Conservation (phyloP, 1,284 basidiomycete genomes). For the Rhodotorula sp. region DNA sequence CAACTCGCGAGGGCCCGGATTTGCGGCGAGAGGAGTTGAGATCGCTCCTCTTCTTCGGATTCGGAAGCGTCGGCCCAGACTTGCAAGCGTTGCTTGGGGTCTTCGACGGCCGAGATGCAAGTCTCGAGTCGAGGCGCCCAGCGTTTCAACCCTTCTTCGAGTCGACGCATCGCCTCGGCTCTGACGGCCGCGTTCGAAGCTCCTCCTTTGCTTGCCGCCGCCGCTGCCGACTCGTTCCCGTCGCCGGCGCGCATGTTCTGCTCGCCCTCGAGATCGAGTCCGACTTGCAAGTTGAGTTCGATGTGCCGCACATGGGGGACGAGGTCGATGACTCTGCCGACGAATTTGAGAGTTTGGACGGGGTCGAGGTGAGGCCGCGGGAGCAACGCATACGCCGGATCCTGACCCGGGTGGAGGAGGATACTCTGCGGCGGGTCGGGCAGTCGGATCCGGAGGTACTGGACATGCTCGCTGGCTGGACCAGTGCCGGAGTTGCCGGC, state of each 20-base stretch:
- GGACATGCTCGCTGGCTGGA: neutral
- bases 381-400: slow-evolving; percentile 7
- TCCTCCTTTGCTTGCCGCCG: too few species aligned
- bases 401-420: neutral
- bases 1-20: slow-evolving; percentile 7
- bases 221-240: too few species aligned
- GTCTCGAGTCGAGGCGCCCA: slow-evolving; percentile 8
- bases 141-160: neutral
- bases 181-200: too few species aligned
- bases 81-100: slow-evolving; percentile 13
- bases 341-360: neutral
- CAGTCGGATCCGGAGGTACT: slow-evolving; percentile 7
- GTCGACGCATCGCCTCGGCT: too few species aligned
- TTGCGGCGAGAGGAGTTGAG: neutral
- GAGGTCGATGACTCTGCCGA: neutral
- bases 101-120: slow-evolving; percentile 9
- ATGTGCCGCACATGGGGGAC: neutral
- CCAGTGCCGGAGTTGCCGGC: neutral
- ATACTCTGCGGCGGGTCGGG: neutral
- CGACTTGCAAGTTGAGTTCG: slow-evolving; percentile 15
- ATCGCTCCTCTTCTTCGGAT: too few species aligned
- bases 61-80: neutral
- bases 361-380: slow-evolving; percentile 5
- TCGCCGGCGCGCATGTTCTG: too few species aligned
- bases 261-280: slow-evolving; percentile 7